phyloP scores from a whole-genome alignment of 106 monocot genomes.

The Dendrobium officinale region DNA sequence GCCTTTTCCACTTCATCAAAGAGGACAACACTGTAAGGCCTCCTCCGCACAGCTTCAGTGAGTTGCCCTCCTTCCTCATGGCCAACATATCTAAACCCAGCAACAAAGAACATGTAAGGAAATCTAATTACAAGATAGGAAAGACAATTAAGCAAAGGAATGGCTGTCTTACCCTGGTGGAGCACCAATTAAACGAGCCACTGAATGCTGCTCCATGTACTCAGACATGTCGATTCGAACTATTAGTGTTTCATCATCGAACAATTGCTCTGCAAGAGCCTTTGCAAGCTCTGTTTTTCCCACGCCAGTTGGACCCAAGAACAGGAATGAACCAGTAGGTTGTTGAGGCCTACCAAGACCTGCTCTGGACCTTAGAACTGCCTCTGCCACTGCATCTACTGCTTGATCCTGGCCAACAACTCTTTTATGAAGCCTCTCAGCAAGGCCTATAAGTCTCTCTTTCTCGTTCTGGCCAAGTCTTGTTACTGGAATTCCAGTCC shows the following conservation, averaged over 20 bases:
- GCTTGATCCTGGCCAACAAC: constrained; percentile 85
- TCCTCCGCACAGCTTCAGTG: constrained; percentile 56
- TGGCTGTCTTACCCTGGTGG: constrained; percentile 61
- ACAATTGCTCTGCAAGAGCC: constrained; percentile 84
- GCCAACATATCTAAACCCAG: constrained; percentile 46
- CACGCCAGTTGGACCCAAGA: constrained; percentile 83
- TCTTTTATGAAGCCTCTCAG: constrained; percentile 69
- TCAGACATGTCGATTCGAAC: constrained; percentile 87
- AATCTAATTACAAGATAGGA: not conserved
- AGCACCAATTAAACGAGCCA: constrained; percentile 77
- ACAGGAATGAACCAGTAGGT: constrained; percentile 89
- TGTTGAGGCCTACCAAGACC: constrained; percentile 85
- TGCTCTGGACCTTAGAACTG: constrained; percentile 82
- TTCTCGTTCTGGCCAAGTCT: constrained; percentile 94
- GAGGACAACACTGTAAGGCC: constrained; percentile 59
- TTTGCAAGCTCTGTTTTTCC: constrained; percentile 97
- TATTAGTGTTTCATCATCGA: constrained; percentile 79
- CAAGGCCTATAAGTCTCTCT: constrained; percentile 68
- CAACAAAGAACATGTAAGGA: not conserved
- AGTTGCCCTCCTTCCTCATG: constrained; percentile 76
- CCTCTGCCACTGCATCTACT: constrained; percentile 79
- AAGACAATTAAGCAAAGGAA: not conserved
- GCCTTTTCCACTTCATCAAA: constrained; percentile 89
- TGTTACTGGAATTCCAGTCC: constrained; percentile 94
- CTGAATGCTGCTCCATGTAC: constrained; percentile 97